Evolutionary conservation across 2,329 filamentous ascomycete genomes (phyloP).

Genomic region (Sarocladium oryzae): DNA sequence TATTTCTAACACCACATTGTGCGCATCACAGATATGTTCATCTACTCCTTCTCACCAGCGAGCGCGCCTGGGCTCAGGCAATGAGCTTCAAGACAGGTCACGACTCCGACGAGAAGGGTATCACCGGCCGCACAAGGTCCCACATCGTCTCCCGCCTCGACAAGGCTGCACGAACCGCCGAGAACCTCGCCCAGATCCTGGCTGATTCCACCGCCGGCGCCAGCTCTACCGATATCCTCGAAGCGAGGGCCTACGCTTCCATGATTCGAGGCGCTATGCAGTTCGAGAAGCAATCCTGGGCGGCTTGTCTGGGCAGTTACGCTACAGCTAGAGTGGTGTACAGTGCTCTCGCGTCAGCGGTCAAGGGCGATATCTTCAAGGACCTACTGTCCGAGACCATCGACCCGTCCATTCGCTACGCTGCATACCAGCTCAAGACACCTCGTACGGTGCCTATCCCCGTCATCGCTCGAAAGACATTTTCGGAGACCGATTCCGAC

Average conservation of each 20-base stretch:
- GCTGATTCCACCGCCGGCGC: conserved; percentile 60
- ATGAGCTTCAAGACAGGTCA: conserved; percentile 89
- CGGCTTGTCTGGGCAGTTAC: conserved; percentile 67
- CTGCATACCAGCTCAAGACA: conserved; percentile 84
- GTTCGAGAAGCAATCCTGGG: conserved; percentile 87
- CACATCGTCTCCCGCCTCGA: conserved; percentile 84
- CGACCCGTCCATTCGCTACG: conserved; percentile 90
- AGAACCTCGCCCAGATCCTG: conserved; percentile 60
- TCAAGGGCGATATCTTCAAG: conserved; percentile 67
- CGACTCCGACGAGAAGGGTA: conserved; percentile 70
- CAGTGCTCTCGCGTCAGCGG: conserved; percentile 58
- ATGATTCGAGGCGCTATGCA: conserved; percentile 69
- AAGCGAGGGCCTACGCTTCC: conserved; percentile 77
- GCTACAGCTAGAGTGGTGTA: conserved; percentile 78
- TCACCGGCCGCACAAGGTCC: conserved; percentile 71
- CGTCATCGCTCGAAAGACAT: conserved; percentile 71
- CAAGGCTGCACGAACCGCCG: conserved; percentile 69
- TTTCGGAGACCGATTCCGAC: conserved; percentile 53
- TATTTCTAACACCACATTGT: neutral
- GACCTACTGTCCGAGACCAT: conserved; percentile 80
- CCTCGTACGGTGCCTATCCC: conserved; percentile 78
- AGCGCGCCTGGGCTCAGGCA: conserved; percentile 90
- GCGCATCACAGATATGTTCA: conserved; percentile 55
- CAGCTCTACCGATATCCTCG: conserved; percentile 64
- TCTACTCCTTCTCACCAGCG: conserved; percentile 76